Conservation (phyloP, 768 basidiomycete genomes). For the Lactarius evosmus region DNA sequence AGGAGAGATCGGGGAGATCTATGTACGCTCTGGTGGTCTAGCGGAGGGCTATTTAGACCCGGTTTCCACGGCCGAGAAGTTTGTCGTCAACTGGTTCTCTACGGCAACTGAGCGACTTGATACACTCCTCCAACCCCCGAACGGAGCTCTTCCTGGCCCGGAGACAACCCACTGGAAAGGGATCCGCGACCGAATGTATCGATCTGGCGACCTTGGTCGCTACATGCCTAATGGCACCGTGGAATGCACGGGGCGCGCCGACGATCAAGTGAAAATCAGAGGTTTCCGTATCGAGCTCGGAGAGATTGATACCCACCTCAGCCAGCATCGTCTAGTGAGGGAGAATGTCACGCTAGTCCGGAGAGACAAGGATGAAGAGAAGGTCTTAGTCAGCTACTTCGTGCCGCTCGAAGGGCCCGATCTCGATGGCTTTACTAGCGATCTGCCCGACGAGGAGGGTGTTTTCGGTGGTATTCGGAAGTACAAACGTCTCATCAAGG, state of each 20-base stretch:
- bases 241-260: conserved; percentile 95
- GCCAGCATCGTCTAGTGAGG: conserved; percentile 88
- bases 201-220: conserved; percentile 93
- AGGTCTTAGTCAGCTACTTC: conserved; percentile 96
- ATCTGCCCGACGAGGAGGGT: conserved; percentile 50
- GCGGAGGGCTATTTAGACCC: conserved; percentile 92
- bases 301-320: conserved; percentile 95
- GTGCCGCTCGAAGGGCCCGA: conserved; percentile 75
- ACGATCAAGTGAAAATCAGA: conserved; percentile 99
- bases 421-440: conserved; percentile 69
- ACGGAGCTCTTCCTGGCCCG: conserved; percentile 52
- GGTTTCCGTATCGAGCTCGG: conserved; percentile 98
- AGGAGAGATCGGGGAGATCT: conserved; percentile 98
- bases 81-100: conserved; percentile 92
- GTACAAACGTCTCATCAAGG: conserved; percentile 86
- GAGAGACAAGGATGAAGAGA: conserved; percentile 98
- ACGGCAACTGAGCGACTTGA: conserved; percentile 54
- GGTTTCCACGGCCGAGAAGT: conserved; percentile 83
- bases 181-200: conserved; percentile 95
- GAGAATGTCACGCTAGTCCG: conserved; percentile 98
- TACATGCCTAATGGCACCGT: conserved; percentile 91
- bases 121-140: conserved; percentile 61
- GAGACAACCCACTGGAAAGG: conserved; percentile 90
- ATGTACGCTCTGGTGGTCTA: conserved; percentile 92
- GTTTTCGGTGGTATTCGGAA: conserved; percentile 74